Evolutionary conservation across 176 grass and related monocot genomes (phyloP).

Genomic region (Aegilops sharonensis): DNA sequence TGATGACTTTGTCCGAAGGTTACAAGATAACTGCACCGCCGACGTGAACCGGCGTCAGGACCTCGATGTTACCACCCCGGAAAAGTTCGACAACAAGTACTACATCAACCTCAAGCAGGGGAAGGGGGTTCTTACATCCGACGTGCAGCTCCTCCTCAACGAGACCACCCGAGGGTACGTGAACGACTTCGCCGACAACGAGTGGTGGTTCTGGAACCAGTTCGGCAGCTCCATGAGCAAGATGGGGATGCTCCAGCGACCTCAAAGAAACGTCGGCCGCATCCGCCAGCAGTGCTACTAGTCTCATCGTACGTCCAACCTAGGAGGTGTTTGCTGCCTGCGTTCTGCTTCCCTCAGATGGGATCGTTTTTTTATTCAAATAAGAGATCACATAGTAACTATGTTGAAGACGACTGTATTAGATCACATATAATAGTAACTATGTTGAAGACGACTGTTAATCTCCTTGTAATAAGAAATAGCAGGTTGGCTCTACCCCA

Average conservation of each 20-base stretch:
- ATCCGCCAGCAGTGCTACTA: neutral
- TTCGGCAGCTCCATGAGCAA: conserved; percentile 30
- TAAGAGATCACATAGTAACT: neutral
- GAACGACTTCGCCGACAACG: neutral
- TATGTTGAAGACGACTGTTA: too few species aligned
- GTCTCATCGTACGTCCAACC: neutral
- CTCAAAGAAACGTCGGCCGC: neutral
- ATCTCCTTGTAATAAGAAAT: too few species aligned
- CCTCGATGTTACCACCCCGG: neutral
- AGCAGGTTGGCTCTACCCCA: too few species aligned
- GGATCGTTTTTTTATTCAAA: too few species aligned
- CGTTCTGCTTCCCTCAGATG: too few species aligned
- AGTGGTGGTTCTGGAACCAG: conserved; percentile 30
- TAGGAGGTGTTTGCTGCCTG: neutral
- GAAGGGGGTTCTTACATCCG: conserved; percentile 34
- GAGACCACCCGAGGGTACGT: neutral
- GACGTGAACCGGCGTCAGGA: neutral
- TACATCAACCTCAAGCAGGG: neutral
- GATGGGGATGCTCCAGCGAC: neutral
- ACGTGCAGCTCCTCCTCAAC: conserved; percentile 25
- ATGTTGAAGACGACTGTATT: too few species aligned
- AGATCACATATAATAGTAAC: neutral
- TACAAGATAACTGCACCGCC: neutral
- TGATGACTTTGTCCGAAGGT: neutral
- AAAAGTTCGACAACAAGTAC: conserved; percentile 41